Base-by-base conservation (phyloP, 2,329 filamentous ascomycete species). In the Scedosporium minutisporum region DNA sequence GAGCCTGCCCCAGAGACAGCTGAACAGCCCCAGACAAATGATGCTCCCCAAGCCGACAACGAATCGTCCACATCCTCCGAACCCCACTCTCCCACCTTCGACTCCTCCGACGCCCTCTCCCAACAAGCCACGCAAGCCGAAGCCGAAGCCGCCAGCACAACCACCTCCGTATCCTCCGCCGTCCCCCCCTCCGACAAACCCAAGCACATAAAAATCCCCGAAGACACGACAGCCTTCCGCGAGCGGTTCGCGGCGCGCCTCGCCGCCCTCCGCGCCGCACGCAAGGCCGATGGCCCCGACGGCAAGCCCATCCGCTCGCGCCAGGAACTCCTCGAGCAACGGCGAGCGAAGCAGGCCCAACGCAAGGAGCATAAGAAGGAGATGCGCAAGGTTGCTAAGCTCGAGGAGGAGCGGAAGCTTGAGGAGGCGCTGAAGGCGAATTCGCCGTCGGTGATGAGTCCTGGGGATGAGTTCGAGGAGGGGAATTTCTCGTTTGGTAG, bases 311-410 rank as follows among this genome's bases (percentile, higher is more conserved):
- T 93, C 63, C 87, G 89, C 66, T 96, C 91, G 65, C 86, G 95
- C 65, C 89, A 96, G 75, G 93, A 97, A 72, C 83, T 99, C 12
- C 91, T 99, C 68, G 95, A 97, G 75, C 85, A 90, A 55, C 86
- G 95, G 51, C 86, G 95, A 66, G 86, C 87, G 71, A 97, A 96
- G 77, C 90, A 96, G 72, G 88, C 91, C 64, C 86, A 92, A 73
- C 86, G 91, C 65, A 93, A 93, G 73, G 87, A 87, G 23, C 89
- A 93, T 70, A 97, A 96, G 79, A 95, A 96, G 75, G 90, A 93
- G 70, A 78, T 92, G 64, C 85, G 93, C 55, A 80, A 84, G 66
- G 83, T 90, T 68, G 88, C 89, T 21, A 93, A 90, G 72, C 83
- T 89, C 61, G 91, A 96, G 69, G 92, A 95, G 73, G 87, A 91